phyloP scores from a whole-genome alignment of 2,329 filamentous ascomycete genomes.

The Colletotrichum godetiae region DNA sequence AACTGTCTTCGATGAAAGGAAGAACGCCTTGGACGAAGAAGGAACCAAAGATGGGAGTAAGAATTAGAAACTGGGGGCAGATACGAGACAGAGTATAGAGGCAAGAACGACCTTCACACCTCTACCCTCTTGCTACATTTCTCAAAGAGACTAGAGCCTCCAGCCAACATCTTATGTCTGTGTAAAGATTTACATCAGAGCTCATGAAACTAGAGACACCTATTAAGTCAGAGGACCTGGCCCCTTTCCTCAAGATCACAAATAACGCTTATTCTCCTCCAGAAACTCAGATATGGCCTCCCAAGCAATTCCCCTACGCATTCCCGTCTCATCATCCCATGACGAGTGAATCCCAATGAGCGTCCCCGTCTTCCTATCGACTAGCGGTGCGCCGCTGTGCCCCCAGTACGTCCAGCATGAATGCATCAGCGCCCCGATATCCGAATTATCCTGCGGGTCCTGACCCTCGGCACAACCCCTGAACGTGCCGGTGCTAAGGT shows the following conservation, averaged over 20 bases:
- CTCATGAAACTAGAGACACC: background rate
- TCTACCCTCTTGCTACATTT: background rate
- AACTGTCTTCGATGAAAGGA: background rate
- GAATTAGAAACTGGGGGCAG: background rate
- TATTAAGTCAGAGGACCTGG: background rate
- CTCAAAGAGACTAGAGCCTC: background rate
- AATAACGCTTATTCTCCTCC: background rate
- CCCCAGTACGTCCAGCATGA: conserved; percentile 70
- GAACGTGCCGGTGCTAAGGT: conserved; percentile 56
- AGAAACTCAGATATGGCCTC: conserved; percentile 57
- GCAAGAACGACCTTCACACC: background rate
- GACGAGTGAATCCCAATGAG: conserved; percentile 64
- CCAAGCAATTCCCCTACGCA: conserved; percentile 59
- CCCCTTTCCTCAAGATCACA: background rate
- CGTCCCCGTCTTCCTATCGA: conserved; percentile 49
- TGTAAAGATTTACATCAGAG: too few species aligned
- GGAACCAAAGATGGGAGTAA: background rate
- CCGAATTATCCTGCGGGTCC: conserved; percentile 61
- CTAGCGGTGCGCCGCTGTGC: conserved; percentile 62
- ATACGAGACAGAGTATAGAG: background rate
- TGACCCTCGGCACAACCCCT: conserved; percentile 50
- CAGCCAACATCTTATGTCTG: background rate
- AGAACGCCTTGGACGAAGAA: background rate
- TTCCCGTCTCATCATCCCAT: conserved; percentile 63
- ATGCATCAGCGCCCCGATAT: conserved; percentile 64